A percentile compares a stretch with the other conserved stretches of the same genome.
phyloP scores from a whole-genome alignment of 1,284 basidiomycete species.

The Pholiota adiposa region DNA sequence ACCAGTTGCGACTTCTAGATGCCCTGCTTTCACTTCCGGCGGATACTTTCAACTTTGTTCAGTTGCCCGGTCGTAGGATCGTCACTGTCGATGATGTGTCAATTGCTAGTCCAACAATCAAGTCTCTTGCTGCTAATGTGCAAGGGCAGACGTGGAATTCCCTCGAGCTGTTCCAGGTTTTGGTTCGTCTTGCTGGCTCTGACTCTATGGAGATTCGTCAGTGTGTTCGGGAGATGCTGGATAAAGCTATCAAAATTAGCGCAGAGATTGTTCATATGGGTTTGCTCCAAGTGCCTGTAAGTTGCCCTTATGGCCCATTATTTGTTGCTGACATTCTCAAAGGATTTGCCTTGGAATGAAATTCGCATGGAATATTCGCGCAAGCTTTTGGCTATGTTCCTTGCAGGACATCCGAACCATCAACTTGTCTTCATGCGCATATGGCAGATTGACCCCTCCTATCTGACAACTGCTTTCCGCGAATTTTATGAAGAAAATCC shows the following conservation, averaged over 20 bases:
- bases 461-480: conserved; percentile 86
- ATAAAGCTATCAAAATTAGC: conserved; percentile 90
- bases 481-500: conserved; percentile 94
- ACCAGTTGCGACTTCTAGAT: conserved; percentile 87
- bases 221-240: conserved; percentile 87
- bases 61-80: conserved; percentile 78
- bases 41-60: conserved; percentile 91
- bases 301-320: conserved; percentile 33
- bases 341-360: conserved; percentile 86
- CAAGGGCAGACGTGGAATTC: conserved; percentile 95
- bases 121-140: conserved; percentile 82
- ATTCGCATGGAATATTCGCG: conserved; percentile 87
- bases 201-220: conserved; percentile 73
- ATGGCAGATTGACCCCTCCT: conserved; percentile 87
- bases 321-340: conserved; percentile 3
- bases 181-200: conserved; percentile 76
- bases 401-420: conserved; percentile 91
- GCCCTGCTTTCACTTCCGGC: conserved; percentile 87
- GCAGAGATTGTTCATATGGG: conserved; percentile 96
- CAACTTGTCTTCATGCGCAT: conserved; percentile 97
- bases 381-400: conserved; percentile 88
- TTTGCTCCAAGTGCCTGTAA: conserved; percentile 85
- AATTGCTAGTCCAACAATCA: conserved; percentile 84
- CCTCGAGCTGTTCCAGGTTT: conserved; percentile 88
- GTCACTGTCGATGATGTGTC: conserved; percentile 88